Base-by-base conservation (phyloP, 352 stramenopile genomes). In the Phytopythium vexans region DNA sequence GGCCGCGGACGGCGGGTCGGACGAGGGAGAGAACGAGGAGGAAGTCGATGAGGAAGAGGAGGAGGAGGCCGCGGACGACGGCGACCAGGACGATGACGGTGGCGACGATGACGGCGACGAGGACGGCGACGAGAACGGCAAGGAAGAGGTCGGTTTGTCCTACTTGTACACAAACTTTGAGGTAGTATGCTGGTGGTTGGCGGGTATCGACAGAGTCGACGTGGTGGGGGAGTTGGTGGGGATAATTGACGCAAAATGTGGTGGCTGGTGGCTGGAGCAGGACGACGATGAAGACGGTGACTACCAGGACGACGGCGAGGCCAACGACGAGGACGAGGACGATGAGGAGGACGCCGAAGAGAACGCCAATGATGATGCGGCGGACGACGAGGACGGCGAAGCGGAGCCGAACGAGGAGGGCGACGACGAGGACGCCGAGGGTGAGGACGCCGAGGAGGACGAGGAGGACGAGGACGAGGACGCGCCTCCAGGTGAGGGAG, bases 81-180 rank as follows among this genome's bases (percentile, higher is more conserved):
- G 65, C 12, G 65, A 66, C 4, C 64, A 78, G 27, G 54, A 67
- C 6, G 45, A 33, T 9, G 40, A 51, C 2, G 33, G 61, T 4
- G 52, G 48, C 2, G 46, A 56, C 1, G 62, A 56, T 5, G 60
- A 58, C 2, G 64, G 59, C 14, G 55, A 51, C 14, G 64, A 55
- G 5, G 68, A 60, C 6, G 51, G 37, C 6, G 38, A 66, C 27
- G 63, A 68, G 14, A 53, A 60, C 16, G 46, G 56, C 31, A 56
- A 70, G 4, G 72, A 78, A 43, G 66, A 86, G 58, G 74, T 86
- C 41, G 77, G 74, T 49, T 59, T 88, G 48, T 74, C 74, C 27
- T 86, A 82, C 47, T 56, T 88, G 49, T 88, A 88, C 60, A 79
- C 70, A 15, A 86, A 76, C 56, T 80, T 88, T 59, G 75, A 86